Evolutionary conservation across 805 yeast genomes (phyloP), one percentile per base, ranked within the genome.

Genomic region (Cyberlindnera misumaiensis): DNA sequence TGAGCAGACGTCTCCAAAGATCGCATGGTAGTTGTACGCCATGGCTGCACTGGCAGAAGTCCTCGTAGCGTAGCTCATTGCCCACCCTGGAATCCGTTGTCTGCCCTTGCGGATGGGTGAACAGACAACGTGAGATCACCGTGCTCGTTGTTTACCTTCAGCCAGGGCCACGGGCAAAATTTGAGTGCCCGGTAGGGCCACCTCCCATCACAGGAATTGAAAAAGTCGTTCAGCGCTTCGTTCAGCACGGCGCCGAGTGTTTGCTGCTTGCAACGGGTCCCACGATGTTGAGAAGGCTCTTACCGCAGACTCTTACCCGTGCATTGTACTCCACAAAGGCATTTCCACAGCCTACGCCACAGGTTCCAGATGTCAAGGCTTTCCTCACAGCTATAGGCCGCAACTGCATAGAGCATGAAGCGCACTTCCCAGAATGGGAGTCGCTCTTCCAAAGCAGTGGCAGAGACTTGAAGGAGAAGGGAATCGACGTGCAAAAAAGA

Each of bases 371-470:
- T 55, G 86, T 83, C 30, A 65, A 72, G 42, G 65, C 88, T 0
- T 90, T 90, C 53, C 69, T 90, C 39, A 63, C 58, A n/a, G 73
- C 71, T 50, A 87, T 90, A 40, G 97, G 97, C 3, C 77, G 96
- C 46, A 73, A 76, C 43, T 66, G 79, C 46, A 49, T 63, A 17
- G 95, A 88, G 55, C 79, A 80, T 49, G 63, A 67, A 4, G 94
- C 81, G 31, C 55, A 68, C 9, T 81, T 87, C 46, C 93, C 83
- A 48, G 62, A 64, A 28, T 83, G 89, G 89, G 69, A 75, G 10
- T 70, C 74, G 47, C 72, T 90, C 41, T 80, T 86, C 63, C 59
- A 58, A 22, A 68, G 79, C 44, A 54, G 70, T 16, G 70, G 86
- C 3, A 51, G 58, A 37, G 63, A 66, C 16, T 63, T 90, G 73